Base-by-base conservation (phyloP, 2,329 filamentous ascomycete genomes). In the Hypoxylon sp. region DNA sequence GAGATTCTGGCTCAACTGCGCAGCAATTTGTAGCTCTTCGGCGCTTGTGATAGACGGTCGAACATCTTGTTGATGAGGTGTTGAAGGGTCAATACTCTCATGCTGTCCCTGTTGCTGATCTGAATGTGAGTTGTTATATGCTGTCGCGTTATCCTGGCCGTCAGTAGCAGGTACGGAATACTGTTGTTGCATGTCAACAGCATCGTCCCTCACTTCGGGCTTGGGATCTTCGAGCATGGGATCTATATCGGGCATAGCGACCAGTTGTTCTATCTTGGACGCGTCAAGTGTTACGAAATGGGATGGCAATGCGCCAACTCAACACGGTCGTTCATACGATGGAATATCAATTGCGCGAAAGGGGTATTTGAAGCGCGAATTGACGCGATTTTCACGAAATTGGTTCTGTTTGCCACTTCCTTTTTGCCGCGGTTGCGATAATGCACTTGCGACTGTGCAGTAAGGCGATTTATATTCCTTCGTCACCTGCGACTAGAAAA, bases 21-120 rank as follows among this genome's bases (percentile, higher is more conserved):
- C 86, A 13, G 86, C 86, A 41, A 89, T 79, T 75, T 87, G 86
- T 45, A 89, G 80, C 77, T 89, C 86, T 70, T 87, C 86, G 4
- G 83, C 80, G 63, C 84, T 87, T 17, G 72, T 75, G 14, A 77
- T 75, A 36, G 83, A 79, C 1, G 82, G 79, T 11, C 80, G 80
- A 13, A 79, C 73, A 10, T 79, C 73, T 50, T 84, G 82, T 28
- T 83, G 82, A 48, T 81, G 81, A 19, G 81, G 76, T 14, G 80
- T 75, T 13, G 80, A 45, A n/a, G 70, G 36, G 14, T 56, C 75
- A 2, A 80, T 72, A 9, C 82, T 80, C 34, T 78, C 78, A 34
- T 72, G 70, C 50, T 76, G 76, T 7, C 63, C 66, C 19, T 74
- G 71, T 23, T 77, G 74, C 34, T 75, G 72, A 6, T 73, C 67